phyloP scores from a whole-genome alignment of 352 stramenopile genomes.

The Phytophthora ramorum region DNA sequence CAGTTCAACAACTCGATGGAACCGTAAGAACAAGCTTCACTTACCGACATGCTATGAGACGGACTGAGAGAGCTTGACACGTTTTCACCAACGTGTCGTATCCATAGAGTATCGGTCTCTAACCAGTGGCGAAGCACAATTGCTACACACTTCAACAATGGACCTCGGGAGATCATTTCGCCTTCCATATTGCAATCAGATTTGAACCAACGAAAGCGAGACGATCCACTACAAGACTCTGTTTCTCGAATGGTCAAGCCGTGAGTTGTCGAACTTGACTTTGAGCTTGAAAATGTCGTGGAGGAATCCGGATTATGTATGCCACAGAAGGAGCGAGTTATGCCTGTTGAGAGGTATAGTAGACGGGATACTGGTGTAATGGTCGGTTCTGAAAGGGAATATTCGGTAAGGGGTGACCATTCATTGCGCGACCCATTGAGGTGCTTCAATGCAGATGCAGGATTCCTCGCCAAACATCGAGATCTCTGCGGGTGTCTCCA shows the following conservation, averaged over 20 bases:
- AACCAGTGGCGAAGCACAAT: background rate
- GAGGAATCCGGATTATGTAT: too few species aligned
- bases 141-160: background rate
- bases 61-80: conserved; percentile 1
- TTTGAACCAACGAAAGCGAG: too few species aligned
- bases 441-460: conserved; percentile 15
- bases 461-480: conserved; percentile 22
- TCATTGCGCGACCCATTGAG: conserved; percentile 1
- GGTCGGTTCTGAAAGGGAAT: too few species aligned
- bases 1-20: background rate
- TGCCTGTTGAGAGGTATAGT: too few species aligned
- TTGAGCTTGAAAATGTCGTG: too few species aligned
- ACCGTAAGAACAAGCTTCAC: background rate
- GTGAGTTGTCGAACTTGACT: too few species aligned
- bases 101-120: background rate
- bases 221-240: too few species aligned
- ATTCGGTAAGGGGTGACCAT: too few species aligned
- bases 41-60: background rate
- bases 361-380: too few species aligned
- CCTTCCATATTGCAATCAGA: background rate
- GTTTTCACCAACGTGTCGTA: background rate
- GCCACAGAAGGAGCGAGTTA: too few species aligned
- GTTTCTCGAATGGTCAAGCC: too few species aligned
- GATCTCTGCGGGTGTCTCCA: conserved; percentile 21
- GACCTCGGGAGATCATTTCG: background rate